Conservation (phyloP, 192 early-diverging fungal species). For the Coemansia sp. region DNA sequence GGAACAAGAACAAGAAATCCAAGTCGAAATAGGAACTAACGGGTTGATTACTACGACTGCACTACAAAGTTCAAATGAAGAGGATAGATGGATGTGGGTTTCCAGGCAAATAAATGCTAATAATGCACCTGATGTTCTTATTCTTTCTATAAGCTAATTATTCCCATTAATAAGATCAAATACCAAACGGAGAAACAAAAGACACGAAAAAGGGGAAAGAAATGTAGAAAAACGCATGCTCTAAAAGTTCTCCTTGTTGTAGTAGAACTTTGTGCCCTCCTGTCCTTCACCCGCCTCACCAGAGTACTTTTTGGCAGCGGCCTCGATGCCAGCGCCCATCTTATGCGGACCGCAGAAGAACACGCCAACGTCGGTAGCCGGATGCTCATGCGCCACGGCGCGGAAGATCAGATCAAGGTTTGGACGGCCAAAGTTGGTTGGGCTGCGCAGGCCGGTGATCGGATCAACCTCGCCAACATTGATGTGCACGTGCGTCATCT, state of each 20-base stretch:
- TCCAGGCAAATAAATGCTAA: no score
- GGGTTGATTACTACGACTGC: no score
- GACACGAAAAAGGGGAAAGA: background rate
- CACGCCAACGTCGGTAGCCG: constrained; percentile 78
- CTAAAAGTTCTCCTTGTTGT: constrained; percentile 68
- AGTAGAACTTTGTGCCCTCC: constrained; percentile 73
- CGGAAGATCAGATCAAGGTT: constrained; percentile 77
- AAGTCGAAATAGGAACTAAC: no score
- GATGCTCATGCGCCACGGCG: constrained; percentile 62
- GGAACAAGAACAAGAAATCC: no score
- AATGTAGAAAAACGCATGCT: background rate
- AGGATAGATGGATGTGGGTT: no score
- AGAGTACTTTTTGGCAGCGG: constrained; percentile 64
- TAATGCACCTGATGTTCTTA: no score
- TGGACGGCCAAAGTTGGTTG: constrained; percentile 80
- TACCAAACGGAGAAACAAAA: background rate
- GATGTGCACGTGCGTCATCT: constrained; percentile 60
- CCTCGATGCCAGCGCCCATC: constrained; percentile 64
- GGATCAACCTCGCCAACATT: constrained; percentile 63
- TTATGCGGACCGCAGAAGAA: constrained; percentile 87
- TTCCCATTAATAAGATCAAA: background rate
- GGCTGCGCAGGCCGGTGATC: constrained; percentile 73
- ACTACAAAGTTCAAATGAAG: no score
- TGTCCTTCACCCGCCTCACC: constrained; percentile 52
- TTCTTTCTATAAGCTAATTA: background rate